Evolutionary conservation across 352 stramenopile genomes (phyloP).

Genomic region (Globisporangium yorkense): DNA sequence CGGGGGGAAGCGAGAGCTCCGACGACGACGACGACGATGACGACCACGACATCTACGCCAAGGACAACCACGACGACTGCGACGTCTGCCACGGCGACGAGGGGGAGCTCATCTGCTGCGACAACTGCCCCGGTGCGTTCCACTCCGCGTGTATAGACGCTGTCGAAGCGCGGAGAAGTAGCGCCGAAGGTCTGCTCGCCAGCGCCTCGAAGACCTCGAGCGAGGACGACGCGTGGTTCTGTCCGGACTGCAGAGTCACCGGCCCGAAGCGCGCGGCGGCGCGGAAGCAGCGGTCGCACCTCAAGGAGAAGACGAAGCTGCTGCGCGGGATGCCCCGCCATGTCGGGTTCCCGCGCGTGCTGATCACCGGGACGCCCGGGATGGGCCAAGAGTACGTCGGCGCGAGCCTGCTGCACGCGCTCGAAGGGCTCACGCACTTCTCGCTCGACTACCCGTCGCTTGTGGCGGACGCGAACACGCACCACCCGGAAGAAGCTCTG

Average conservation of each 20-base stretch:
- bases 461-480: conserved; percentile 58
- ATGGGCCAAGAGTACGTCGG: conserved; percentile 78
- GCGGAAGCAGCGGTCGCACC: conserved; percentile 19
- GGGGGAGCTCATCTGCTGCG: conserved; percentile 52
- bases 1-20: not conserved
- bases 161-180: conserved; percentile 2
- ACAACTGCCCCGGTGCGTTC: conserved; percentile 56
- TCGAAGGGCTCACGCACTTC: conserved; percentile 76
- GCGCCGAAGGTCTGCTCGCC: too few relatives aligned
- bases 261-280: conserved; percentile 16
- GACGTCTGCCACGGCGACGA: conserved; percentile 62
- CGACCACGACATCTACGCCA: conserved; percentile 64
- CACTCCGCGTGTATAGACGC: conserved; percentile 37
- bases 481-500: conserved; percentile 71
- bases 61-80: conserved; percentile 55
- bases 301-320: conserved; percentile 22
- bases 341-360: conserved; percentile 59
- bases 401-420: conserved; percentile 51
- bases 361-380: conserved; percentile 48
- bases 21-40: conserved; percentile 34
- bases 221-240: conserved; percentile 40
- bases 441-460: conserved; percentile 78
- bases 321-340: conserved; percentile 33
- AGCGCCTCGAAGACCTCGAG: too few relatives aligned
- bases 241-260: conserved; percentile 35